Base-by-base conservation (phyloP, 352 stramenopile genomes). In the Elongisporangium prolatum region DNA sequence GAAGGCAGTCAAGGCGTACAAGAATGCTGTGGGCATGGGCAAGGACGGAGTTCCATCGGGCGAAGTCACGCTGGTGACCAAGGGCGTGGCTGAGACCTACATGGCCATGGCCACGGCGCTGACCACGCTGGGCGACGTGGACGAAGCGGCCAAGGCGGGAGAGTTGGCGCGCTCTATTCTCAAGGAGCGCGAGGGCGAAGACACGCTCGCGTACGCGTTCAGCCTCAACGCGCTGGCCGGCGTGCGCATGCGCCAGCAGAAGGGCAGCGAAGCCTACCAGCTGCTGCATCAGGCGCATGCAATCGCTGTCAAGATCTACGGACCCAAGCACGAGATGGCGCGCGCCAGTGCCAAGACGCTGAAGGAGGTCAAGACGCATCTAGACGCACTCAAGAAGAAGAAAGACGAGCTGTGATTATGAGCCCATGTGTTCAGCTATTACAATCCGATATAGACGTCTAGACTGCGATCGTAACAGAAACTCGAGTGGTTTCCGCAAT, bases 221-320 rank as follows among this genome's bases (percentile, higher is more conserved):
- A 88, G 72, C 51, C 75, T 93, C 40, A 95, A 95, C 48, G 74
- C 84, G n/a, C 53, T 93, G 48, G 84, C 84, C 0, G 86, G 86
- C 8, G 83, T 93, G 13, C 74, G 83, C 34, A 92, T 92, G 75
- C 73, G 77, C 7, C 69, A 86, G 61, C 67, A 80, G 49, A 69
- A 84, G 22, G 72, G 86, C 54, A 65, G 71, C 20, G 73, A 85
- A 0, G 73, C 81, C 4, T 78, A 90, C 68, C 28, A 73, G 48
- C 59, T 91, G 59, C 69, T 95, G 38, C 64, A 88, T 48, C 60
- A 82, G 16, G 83, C 86, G 22, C 82, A 95, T 54, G 25, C 49
- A 18, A 92, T 95, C 53, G 86, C 86, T n/a, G 52, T 90, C 14
- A 56, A 67, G 20, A 53, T 90, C 8, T 91, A 86, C 50, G 86